A percentile compares a stretch with the other conserved stretches of the same genome.
Conservation (phyloP, 2,329 filamentous ascomycete genomes). For the Talaromyces sp. region DNA sequence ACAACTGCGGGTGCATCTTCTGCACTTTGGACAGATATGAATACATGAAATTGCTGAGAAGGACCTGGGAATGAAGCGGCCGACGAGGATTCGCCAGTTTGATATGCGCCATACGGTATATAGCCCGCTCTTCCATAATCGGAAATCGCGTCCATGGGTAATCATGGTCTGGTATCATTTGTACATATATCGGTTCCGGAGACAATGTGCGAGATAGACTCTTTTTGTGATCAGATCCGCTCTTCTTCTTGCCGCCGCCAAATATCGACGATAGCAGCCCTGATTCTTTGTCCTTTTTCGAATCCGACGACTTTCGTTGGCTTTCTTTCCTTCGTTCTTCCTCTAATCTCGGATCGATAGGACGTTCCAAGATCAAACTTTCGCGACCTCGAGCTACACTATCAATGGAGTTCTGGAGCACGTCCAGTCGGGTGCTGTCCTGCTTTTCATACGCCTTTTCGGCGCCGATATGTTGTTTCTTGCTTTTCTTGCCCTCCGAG, state of each 20-base stretch:
- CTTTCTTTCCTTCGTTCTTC: conserved; percentile 70
- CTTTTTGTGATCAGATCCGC: conserved; percentile 68
- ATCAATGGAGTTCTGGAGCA: conserved; percentile 84
- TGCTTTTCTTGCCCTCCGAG: conserved; percentile 57
- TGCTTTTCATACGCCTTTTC: conserved; percentile 66
- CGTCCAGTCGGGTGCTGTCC: conserved; percentile 77
- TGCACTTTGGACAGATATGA: conserved; percentile 97
- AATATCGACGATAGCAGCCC: conserved; percentile 93
- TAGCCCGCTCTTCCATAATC: conserved; percentile 90
- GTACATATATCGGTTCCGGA: conserved; percentile 69
- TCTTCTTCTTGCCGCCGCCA: conserved; percentile 81
- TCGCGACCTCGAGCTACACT: conserved; percentile 59
- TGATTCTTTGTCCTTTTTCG: conserved; percentile 81
- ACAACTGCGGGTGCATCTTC: conserved; percentile 95
- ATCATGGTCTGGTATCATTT: conserved; percentile 79
- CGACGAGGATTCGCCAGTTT: conserved; percentile 96
- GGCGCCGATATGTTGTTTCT: conserved; percentile 43
- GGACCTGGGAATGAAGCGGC: conserved; percentile 85
- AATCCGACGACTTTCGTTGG: conserved; percentile 61
- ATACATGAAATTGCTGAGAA: conserved; percentile 99
- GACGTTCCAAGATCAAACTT: conserved; percentile 73
- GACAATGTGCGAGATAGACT: conserved; percentile 67
- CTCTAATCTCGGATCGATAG: conserved; percentile 66
- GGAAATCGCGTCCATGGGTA: conserved; percentile 96
- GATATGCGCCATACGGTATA: conserved; percentile 98